A percentile compares a stretch with the other conserved stretches of the same genome.
These are phyloP conservation scores for Scedosporium aurantiacum DNA, from an alignment of 2,329 filamentous ascomycete species.

Conservation along the genomic window DNA sequence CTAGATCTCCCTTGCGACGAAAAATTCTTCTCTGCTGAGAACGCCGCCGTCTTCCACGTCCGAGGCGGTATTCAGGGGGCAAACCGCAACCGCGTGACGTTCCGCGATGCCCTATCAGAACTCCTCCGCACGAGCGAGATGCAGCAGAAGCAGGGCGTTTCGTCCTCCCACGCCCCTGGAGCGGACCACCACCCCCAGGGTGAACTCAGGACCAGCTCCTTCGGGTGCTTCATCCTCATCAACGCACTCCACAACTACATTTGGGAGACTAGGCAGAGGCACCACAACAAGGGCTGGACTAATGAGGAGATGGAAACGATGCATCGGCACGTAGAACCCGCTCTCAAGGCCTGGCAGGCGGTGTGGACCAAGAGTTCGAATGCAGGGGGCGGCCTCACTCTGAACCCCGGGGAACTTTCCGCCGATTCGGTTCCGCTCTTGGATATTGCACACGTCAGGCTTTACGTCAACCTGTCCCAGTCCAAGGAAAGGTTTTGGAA, in stretches of 20 bases:
- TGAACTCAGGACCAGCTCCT: conserved; percentile 73
- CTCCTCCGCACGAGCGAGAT: conserved; percentile 67
- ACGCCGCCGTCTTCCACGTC: conserved; percentile 67
- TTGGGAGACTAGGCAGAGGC: conserved; percentile 89
- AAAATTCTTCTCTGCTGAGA: conserved; percentile 77
- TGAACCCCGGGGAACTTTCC: conserved; percentile 45
- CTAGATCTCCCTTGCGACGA: conserved; percentile 89
- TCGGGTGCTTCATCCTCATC: conserved; percentile 84
- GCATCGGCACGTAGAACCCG: conserved; percentile 90
- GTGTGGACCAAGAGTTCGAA: conserved; percentile 76
- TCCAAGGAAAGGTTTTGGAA: conserved; percentile 93
- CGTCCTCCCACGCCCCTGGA: no score
- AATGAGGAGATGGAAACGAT: conserved; percentile 88
- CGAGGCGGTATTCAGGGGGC: conserved; percentile 62
- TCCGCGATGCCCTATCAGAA: conserved; percentile 70
- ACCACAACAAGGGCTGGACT: conserved; percentile 82
- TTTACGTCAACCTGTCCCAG: conserved; percentile 87
- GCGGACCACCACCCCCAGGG: conserved; percentile 34
- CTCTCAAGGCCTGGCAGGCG: conserved; percentile 84
- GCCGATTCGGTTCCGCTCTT: conserved; percentile 85
- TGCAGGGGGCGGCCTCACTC: background rate
- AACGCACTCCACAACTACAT: conserved; percentile 96
- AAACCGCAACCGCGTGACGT: conserved; percentile 61
- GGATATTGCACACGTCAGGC: conserved; percentile 80
- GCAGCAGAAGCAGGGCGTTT: conserved; percentile 38